A percentile compares a stretch with the other conserved stretches of the same genome.
Evolutionary conservation across 805 yeast species (phyloP).

Genomic region (Saturnispora zaruensis): DNA sequence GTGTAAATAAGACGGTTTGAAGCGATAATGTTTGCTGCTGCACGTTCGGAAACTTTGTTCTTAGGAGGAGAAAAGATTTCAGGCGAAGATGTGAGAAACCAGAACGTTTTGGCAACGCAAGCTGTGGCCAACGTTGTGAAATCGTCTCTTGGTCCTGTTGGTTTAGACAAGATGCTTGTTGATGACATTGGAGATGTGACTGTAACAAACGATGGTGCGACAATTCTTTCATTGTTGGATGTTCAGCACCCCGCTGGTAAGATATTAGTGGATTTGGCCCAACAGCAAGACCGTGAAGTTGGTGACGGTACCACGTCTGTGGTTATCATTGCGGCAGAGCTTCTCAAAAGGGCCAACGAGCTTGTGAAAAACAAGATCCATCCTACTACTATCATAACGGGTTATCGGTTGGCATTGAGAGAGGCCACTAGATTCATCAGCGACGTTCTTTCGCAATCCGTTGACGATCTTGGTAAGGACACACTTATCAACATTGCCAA

Average conservation of each 20-base stretch:
- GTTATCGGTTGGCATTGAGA: slow-evolving; percentile 85
- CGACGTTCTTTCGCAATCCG: slow-evolving; percentile 75
- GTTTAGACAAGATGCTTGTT: slow-evolving; percentile 95
- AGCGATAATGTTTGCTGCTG: slow-evolving; percentile 51
- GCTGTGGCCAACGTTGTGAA: slow-evolving; percentile 79
- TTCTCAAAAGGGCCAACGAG: slow-evolving; percentile 87
- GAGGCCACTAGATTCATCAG: slow-evolving; percentile 84
- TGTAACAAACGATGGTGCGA: slow-evolving; percentile 98
- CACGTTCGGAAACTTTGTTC: slow-evolving; percentile 88
- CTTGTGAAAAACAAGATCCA: slow-evolving; percentile 89
- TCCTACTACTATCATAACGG: slow-evolving; percentile 96
- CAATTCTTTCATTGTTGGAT: slow-evolving; percentile 80
- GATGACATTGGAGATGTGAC: slow-evolving; percentile 99
- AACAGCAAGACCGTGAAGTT: slow-evolving; percentile 97
- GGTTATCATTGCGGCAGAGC: slow-evolving; percentile 90
- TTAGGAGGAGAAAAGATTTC: slow-evolving; percentile 93
- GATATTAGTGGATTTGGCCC: slow-evolving; percentile 92
- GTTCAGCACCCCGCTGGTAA: slow-evolving; percentile 99
- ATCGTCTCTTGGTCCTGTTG: slow-evolving; percentile 96
- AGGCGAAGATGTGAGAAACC: slow-evolving; percentile 95
- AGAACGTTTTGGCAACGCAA: slow-evolving; percentile 89
- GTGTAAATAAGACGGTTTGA: neutral
- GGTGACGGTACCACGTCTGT: slow-evolving; percentile 93
- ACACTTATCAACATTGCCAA: slow-evolving; percentile 86
- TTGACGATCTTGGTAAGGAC: slow-evolving; percentile 73